phyloP scores from a whole-genome alignment of 2,329 filamentous ascomycete genomes.

The Septoria petroselini region DNA sequence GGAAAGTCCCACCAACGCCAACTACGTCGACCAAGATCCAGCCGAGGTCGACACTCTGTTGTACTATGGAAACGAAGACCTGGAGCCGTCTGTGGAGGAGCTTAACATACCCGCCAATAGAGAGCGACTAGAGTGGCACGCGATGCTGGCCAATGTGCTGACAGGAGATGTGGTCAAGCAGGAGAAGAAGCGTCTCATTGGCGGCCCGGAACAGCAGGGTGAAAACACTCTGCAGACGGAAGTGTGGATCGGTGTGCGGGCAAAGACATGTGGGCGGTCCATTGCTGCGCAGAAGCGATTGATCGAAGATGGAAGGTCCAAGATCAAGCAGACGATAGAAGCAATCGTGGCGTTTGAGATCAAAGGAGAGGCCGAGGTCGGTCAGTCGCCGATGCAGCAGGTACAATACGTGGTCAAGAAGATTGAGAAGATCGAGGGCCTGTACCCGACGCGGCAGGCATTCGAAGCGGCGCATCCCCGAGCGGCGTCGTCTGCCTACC shows the following conservation, averaged over 20 bases:
- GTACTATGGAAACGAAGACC: slow-evolving; percentile 86
- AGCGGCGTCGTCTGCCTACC: slow-evolving; percentile 72
- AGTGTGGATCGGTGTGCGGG: slow-evolving; percentile 83
- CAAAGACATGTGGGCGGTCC: slow-evolving; percentile 78
- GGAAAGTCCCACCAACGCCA: slow-evolving; percentile 81
- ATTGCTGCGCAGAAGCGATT: slow-evolving; percentile 80
- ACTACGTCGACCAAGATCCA: slow-evolving; percentile 74
- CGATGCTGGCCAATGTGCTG: slow-evolving; percentile 91
- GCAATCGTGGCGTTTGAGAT: slow-evolving; percentile 91
- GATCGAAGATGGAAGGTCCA: slow-evolving; percentile 76
- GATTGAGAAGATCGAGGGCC: slow-evolving; percentile 81
- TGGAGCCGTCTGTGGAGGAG: slow-evolving; percentile 85
- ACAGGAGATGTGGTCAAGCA: slow-evolving; percentile 96
- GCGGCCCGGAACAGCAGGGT: slow-evolving; percentile 70
- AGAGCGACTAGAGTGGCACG: slow-evolving; percentile 94
- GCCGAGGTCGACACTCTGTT: slow-evolving; percentile 91
- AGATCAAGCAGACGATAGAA: slow-evolving; percentile 72
- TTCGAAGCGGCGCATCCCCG: slow-evolving; percentile 72
- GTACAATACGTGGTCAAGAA: slow-evolving; percentile 85
- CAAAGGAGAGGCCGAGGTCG: slow-evolving; percentile 86
- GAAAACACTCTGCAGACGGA: slow-evolving; percentile 65
- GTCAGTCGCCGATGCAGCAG: slow-evolving; percentile 82
- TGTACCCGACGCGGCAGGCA: slow-evolving; percentile 77
- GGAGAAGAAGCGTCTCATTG: slow-evolving; percentile 93
- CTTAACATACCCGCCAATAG: slow-evolving; percentile 81